Conservation (phyloP, 2,329 filamentous ascomycete genomes). For the Epichloe typhina region DNA sequence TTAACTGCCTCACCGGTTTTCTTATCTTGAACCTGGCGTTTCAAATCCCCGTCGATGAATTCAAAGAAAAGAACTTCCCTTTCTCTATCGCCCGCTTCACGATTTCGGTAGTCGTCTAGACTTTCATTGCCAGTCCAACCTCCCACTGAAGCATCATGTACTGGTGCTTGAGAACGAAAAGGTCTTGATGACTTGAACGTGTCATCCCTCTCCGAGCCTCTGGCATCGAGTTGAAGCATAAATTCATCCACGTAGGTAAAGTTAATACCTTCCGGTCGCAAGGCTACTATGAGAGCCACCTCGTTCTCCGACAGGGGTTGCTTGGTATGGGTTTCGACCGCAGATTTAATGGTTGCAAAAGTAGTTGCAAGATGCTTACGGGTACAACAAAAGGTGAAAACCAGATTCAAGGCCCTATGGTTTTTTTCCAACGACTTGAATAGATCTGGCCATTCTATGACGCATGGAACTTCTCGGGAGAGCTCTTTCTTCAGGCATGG, state of each 20-base stretch:
- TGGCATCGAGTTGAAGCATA: conserved; percentile 66
- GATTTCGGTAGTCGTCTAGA: conserved; percentile 17
- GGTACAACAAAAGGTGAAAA: conserved; percentile 90
- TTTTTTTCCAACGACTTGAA: conserved; percentile 63
- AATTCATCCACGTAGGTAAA: conserved; percentile 81
- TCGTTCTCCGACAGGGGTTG: conserved; percentile 59
- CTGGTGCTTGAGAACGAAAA: conserved; percentile 35
- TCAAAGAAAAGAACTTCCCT: conserved; percentile 78
- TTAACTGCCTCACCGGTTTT: conserved; percentile 63
- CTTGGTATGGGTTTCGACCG: conserved; percentile 74
- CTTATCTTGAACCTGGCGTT: conserved; percentile 58
- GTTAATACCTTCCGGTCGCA: conserved; percentile 65
- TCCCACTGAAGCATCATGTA: conserved; percentile 43
- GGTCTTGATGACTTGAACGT: conserved; percentile 39
- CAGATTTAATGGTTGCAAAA: conserved; percentile 71
- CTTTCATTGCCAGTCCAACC: conserved; percentile 37
- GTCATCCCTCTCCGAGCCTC: conserved; percentile 52
- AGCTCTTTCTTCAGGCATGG: not conserved
- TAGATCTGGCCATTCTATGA: conserved; percentile 54
- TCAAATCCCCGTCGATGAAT: conserved; percentile 83
- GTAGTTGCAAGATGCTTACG: conserved; percentile 87
- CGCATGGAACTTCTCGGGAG: not conserved
- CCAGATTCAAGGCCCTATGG: conserved; percentile 76
- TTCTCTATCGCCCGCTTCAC: conserved; percentile 16
- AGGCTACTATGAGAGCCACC: conserved; percentile 65